These are phyloP conservation scores for Gypsophila paniculata DNA, from an alignment of 179 eudicot genomes.

Conservation along the genomic window DNA sequence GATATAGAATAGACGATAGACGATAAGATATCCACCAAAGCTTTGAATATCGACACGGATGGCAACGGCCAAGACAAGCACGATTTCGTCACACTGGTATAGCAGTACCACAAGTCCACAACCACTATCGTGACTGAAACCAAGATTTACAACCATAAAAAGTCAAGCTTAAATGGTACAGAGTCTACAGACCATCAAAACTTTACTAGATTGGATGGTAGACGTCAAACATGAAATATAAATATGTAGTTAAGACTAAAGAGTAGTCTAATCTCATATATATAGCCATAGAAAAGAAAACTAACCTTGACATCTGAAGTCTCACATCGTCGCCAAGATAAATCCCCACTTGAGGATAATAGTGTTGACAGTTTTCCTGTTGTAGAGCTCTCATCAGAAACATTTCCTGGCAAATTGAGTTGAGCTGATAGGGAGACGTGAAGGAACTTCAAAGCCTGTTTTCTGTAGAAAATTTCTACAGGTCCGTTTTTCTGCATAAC, in stretches of 20 bases:
- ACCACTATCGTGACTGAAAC: too few species aligned
- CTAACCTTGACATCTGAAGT: slow-evolving; percentile 79
- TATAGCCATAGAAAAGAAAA: slow-evolving; percentile 3
- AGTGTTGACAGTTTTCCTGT: slow-evolving; percentile 53
- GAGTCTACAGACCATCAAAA: not conserved
- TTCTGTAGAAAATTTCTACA: slow-evolving; percentile 79
- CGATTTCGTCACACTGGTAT: too few species aligned
- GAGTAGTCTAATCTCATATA: not conserved
- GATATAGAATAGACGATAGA: too few species aligned
- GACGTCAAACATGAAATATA: not conserved
- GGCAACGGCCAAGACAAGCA: too few species aligned
- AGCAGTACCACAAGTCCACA: too few species aligned
- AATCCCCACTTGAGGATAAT: slow-evolving; percentile 60
- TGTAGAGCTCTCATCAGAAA: slow-evolving; percentile 55
- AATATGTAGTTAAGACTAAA: not conserved
- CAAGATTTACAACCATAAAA: too few species aligned
- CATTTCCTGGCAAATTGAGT: slow-evolving; percentile 81
- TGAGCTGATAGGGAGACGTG: slow-evolving; percentile 88
- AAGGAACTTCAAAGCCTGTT: slow-evolving; percentile 86
- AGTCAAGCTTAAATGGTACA: too few species aligned
- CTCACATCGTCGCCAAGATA: slow-evolving; percentile 74
- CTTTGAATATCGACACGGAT: too few species aligned
- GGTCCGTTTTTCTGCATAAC: slow-evolving; percentile 73
- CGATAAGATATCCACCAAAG: too few species aligned
- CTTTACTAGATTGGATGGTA: not conserved